Evolutionary conservation across 192 early-diverging fungal species (phyloP), one percentile per base, ranked within the genome.

Genomic region (Coemansia sp.): DNA sequence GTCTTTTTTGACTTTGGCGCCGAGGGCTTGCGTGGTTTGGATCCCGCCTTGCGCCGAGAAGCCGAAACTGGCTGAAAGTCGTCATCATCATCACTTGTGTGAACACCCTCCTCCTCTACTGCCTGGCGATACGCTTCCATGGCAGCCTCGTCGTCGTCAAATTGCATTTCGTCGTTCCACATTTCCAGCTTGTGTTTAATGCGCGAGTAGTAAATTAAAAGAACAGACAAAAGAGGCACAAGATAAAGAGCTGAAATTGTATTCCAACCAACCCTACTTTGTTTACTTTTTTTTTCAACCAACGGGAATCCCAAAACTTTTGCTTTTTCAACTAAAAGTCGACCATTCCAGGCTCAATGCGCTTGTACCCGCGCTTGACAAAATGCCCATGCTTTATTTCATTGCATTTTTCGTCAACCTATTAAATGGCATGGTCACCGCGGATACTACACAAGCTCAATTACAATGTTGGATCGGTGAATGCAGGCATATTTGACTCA

Each of bases 391-490:
- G n/a, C n/a, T n/a, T n/a, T n/a, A n/a, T n/a, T n/a, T n/a, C n/a
- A n/a, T n/a, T n/a, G n/a, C n/a, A n/a, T n/a, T n/a, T n/a, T n/a
- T n/a, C n/a, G n/a, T n/a, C n/a, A n/a, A n/a, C n/a, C n/a, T n/a
- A n/a, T n/a, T n/a, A n/a, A n/a, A n/a, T n/a, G n/a, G n/a, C n/a
- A n/a, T n/a, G n/a, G 46, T 3, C 46, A 24, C 26, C 48, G 15
- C 46, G 33, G 15, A 67, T 85, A 60, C 51, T 67, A 2, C 79
- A 81, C 51, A 76, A 72, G 41, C 74, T 94, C 16, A 74, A 55
- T 4, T 85, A 81, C 21, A 92, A 95, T 73, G 72, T 64, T 8
- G 94, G 92, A 7, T 85, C 92, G 5, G 86, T 93, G 10, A 88
- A 94, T 75, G 72, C 72, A 23, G 85, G 84, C 5, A 69, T 76